Evolutionary conservation across 345 rosid genomes (phyloP), one percentile per base, ranked within the genome.

Genomic region (Aquilaria yunnanensis): DNA sequence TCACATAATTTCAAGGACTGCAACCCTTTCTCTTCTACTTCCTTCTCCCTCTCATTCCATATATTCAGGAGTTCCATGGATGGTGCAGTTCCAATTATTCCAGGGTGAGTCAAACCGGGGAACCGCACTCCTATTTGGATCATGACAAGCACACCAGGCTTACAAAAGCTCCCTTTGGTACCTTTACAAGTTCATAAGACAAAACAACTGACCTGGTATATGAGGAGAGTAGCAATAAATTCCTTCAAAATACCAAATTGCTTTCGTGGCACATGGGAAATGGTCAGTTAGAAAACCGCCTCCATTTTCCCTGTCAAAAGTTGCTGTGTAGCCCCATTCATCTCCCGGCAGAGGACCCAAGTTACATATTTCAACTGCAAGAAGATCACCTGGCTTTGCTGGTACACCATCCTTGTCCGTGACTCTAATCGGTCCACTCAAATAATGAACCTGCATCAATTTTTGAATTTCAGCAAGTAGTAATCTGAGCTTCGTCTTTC

Each of bases 221-320:
- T 88, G 95, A 57, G 95, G 97, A 67, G 98, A 93, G 66, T 83
- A 80, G 10, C 97, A 92, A 62, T 83, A 86, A 30, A 93, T 90
- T 55, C 98, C 97, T 81, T 93, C 90, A 50, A 88, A 88, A 64
- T 88, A 83, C 96, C 98, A 93, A 77, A 93, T 88, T 64, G 97
- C 97, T 78, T 90, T 93, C 55, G 90, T 79, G 2, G 98, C 92
- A 63, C 81, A 58, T 48, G 98, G 98, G 61, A 93, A 88, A 77
- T 90, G 97, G 61, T 90, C 98, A 10, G 97, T 93, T 67, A 93
- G 64, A 63, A 84, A 90, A 37, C 97, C 92, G 2, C 97, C 97
- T 1, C 98, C 97, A 32, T 86, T 85, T 67, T 93, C 96, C 71
- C 94, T 86, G 74, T 93, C 94, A 64, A 84, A 85, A 2, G 84